Conservation (phyloP, 2,329 filamentous ascomycete genomes). For the Fusarium sulawesiense region DNA sequence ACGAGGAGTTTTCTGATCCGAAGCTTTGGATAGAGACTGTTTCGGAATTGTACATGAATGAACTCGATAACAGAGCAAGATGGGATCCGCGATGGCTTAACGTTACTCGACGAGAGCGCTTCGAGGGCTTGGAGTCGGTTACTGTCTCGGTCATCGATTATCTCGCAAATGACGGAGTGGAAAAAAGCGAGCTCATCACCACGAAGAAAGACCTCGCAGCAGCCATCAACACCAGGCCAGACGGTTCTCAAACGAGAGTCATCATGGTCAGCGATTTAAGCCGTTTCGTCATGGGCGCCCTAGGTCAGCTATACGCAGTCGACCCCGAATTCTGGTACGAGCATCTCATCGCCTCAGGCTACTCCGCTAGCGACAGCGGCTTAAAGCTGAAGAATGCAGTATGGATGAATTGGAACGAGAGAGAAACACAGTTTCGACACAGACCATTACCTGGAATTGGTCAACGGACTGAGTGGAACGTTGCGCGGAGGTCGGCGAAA, state of each 20-base stretch:
- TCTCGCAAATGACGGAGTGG: not conserved
- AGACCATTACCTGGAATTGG: constrained; percentile 13
- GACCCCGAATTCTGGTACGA: constrained; percentile 49
- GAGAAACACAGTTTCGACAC: constrained; percentile 37
- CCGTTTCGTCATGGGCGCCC: constrained; percentile 47
- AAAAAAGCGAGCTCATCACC: constrained; percentile 1
- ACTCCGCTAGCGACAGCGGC: constrained; percentile 44
- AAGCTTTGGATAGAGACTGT: constrained; percentile 47
- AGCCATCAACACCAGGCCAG: constrained; percentile 1
- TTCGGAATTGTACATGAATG: constrained; percentile 48
- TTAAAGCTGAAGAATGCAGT: constrained; percentile 47
- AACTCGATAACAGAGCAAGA: constrained; percentile 29
- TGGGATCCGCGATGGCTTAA: constrained; percentile 24
- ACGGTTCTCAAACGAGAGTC: constrained; percentile 33
- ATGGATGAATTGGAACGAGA: constrained; percentile 47
- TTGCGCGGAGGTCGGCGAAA: not conserved
- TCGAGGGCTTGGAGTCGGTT: constrained; percentile 18
- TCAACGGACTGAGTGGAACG: constrained; percentile 22
- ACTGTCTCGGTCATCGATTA: constrained; percentile 15
- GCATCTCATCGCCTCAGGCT: constrained; percentile 45
- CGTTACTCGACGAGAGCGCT: constrained; percentile 14
- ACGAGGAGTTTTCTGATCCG: constrained; percentile 42
- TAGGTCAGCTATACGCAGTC: constrained; percentile 45
- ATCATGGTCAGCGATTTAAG: constrained; percentile 47
- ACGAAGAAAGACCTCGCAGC: constrained; percentile 16